Evolutionary conservation across 352 stramenopile species (phyloP), one percentile per base, ranked within the genome.

Genomic region (Phytopythium cucurbitacearum): DNA sequence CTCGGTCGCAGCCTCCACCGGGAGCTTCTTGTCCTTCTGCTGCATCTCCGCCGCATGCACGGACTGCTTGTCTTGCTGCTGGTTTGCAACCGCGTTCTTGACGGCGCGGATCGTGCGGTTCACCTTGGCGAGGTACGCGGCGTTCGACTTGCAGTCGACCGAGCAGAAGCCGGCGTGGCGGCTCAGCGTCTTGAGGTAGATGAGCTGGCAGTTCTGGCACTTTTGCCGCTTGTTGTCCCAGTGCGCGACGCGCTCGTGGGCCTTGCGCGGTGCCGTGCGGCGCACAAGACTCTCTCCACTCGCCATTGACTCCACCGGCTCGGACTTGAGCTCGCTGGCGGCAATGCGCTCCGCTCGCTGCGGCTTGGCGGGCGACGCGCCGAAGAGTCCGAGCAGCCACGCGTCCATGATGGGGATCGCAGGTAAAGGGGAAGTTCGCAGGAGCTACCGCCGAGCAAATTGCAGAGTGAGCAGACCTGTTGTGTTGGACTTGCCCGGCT

Each of bases 61-160:
- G 12, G 56, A 38, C 35, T 62, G 21, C 32, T 71, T 35, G 42
- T 82, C 43, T n/a, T 73, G 56, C 43, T 74, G 59, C 10, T 73
- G 71, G 46, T 83, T 72, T 51, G 89, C 60, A 32, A 83, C 76
- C 6, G 76, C 81, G 56, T 71, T 57, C 44, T 89, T 87, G 71
- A 94, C 81, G 13, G 79, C 80, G 53, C 74, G 73, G 62, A 91
- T 92, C 38, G 77, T 86, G 66, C 76, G 75, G 67, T 89, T 91
- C 2, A 94, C 80, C 63, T 91, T 88, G 43, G 84, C 71, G 28
- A 94, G 63, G 67, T 94, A 94, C 3, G 64, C 55, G 46, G 83
- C 85, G 69, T 94, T 94, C 38, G 82, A 91, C 71, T 94, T 91
- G 77, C 85, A 94, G 64, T 94, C 85, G 42, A 94, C 75, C 7